Conservation (phyloP, 1,284 basidiomycete species). For the Melanopsichium pennsylvanicum region DNA sequence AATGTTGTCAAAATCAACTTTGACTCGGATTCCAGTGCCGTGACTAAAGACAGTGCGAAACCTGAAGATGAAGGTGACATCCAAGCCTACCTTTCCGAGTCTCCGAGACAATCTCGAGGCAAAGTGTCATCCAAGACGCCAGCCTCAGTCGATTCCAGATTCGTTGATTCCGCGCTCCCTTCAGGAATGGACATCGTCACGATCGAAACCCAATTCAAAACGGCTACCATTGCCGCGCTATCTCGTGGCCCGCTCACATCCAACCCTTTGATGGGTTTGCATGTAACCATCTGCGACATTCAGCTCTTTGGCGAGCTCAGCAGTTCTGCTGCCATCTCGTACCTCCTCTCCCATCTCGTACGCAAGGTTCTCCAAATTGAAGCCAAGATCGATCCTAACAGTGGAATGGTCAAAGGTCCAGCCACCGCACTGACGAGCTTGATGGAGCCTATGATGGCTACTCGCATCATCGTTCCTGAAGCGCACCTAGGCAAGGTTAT, state of each 20-base stretch:
- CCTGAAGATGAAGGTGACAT: constrained; percentile 20
- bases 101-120: not conserved
- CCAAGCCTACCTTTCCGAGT: constrained; percentile 14
- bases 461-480: constrained; percentile 47
- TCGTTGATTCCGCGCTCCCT: not conserved
- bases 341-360: constrained; percentile 42
- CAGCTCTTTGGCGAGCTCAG: constrained; percentile 50
- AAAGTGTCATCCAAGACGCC: not conserved
- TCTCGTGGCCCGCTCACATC: constrained; percentile 59
- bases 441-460: constrained; percentile 64
- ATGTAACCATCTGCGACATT: constrained; percentile 38
- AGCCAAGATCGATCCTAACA: constrained; percentile 7
- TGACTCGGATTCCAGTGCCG: not conserved
- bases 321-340: constrained; percentile 45
- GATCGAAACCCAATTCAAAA: constrained; percentile 24
- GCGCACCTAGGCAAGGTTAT: constrained; percentile 56
- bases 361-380: constrained; percentile 41
- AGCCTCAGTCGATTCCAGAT: not conserved
- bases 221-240: constrained; percentile 48
- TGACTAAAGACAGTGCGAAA: not conserved
- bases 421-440: constrained; percentile 29
- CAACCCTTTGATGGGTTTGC: constrained; percentile 52
- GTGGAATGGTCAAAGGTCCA: not conserved
- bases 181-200: constrained; percentile 31
- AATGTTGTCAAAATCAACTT: constrained; percentile 50